Conservation (phyloP, 148 eudicot species). For the Rhododendron kiyosumense region DNA sequence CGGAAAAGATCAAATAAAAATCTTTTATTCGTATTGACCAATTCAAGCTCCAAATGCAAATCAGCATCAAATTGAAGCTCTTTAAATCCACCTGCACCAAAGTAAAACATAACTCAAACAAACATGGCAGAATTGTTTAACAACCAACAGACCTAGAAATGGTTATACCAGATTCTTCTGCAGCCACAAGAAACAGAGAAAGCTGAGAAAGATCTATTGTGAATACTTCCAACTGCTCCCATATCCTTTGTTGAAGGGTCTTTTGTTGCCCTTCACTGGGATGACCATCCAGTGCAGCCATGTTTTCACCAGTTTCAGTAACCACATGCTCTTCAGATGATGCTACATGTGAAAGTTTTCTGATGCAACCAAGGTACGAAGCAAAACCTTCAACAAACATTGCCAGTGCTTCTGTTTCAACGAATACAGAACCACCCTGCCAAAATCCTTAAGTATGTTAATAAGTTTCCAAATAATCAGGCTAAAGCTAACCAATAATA, state of each 20-base stretch:
- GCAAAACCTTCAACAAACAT: constrained; percentile 41
- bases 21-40: constrained; percentile 36
- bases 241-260: constrained; percentile 19
- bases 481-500: neutral
- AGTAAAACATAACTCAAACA: constrained; percentile 10
- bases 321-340: constrained; percentile 15
- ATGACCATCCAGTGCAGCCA: constrained; percentile 18
- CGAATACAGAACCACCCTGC: constrained; percentile 72
- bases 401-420: constrained; percentile 47
- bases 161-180: constrained; percentile 60
- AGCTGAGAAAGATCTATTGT: constrained; percentile 45
- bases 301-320: constrained; percentile 28
- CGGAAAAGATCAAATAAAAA: constrained; percentile 45
- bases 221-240: constrained; percentile 47
- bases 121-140: neutral
- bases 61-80: constrained; percentile 57
- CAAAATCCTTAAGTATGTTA: constrained; percentile 17
- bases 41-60: constrained; percentile 35
- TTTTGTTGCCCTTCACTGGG: constrained; percentile 18
- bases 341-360: constrained; percentile 30
- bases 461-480: neutral
- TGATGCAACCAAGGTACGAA: constrained; percentile 37
- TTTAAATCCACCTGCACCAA: constrained; percentile 57
- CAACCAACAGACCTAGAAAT: constrained; percentile 1
- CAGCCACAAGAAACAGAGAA: constrained; percentile 52